phyloP scores from a whole-genome alignment of 768 basidiomycete species.

The Coprinellus aureogranulatus region DNA sequence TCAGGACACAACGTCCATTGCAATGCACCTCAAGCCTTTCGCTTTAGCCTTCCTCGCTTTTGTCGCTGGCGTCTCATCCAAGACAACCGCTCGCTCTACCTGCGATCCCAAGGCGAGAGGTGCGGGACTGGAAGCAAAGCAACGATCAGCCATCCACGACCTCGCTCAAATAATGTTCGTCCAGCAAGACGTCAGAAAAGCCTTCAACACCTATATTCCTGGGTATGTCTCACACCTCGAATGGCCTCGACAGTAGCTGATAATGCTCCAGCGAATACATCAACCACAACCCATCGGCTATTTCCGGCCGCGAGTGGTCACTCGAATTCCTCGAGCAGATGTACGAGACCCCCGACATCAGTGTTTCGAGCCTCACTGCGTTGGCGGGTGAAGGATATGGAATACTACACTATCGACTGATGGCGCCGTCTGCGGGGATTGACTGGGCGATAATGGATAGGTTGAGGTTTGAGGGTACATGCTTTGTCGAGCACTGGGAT shows the following conservation, averaged over 20 bases:
- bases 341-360: too few species aligned
- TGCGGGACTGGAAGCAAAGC: too few species aligned
- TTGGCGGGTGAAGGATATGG: constrained; percentile 1
- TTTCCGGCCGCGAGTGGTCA: neutral
- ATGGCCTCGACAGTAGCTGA: too few species aligned
- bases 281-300: constrained; percentile 1
- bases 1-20: too few species aligned
- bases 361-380: neutral
- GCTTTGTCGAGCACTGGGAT: constrained; percentile 5
- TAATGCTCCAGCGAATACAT: neutral
- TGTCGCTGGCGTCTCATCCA: too few species aligned
- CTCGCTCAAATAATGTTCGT: too few species aligned
- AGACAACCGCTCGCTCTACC: too few species aligned
- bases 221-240: neutral
- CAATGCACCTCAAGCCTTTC: too few species aligned
- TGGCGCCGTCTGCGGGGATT: too few species aligned
- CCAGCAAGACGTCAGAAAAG: neutral
- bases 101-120: too few species aligned
- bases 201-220: neutral
- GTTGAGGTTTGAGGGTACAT: constrained; percentile 4
- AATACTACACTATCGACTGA: neutral
- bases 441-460: neutral
- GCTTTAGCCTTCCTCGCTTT: too few species aligned
- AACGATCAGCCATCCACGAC: too few species aligned
- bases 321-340: neutral